Conservation (phyloP, 208 protist genomes). For the Leishmania amazonensis region DNA sequence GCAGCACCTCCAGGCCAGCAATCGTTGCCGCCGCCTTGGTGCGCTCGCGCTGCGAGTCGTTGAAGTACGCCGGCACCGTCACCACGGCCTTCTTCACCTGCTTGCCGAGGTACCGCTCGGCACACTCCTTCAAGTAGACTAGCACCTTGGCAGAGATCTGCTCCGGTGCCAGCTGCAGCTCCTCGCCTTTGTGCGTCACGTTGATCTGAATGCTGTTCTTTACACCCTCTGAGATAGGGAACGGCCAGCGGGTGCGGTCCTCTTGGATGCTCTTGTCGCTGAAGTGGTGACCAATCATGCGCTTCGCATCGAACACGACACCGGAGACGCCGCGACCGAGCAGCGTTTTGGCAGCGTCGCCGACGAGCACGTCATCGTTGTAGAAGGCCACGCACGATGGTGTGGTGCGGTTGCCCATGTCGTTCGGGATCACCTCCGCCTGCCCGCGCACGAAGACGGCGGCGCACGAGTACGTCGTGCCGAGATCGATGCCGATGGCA, state of each 20-base stretch:
- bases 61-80: conserved; percentile 99
- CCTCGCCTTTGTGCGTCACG: conserved; percentile 60
- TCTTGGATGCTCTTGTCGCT: conserved; percentile 87
- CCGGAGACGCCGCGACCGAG: conserved; percentile 85
- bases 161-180: conserved; percentile 91
- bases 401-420: conserved; percentile 99
- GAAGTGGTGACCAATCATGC: conserved; percentile 93
- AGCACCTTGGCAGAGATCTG: conserved; percentile 98
- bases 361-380: conserved; percentile 94
- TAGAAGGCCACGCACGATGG: conserved; percentile 99
- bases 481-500: conserved; percentile 93
- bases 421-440: conserved; percentile 99
- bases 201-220: conserved; percentile 50
- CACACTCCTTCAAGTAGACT: conserved; percentile 97
- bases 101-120: conserved; percentile 92
- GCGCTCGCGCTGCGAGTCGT: conserved; percentile 97
- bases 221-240: conserved; percentile 82
- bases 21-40: conserved; percentile 98
- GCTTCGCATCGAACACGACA: conserved; percentile 97
- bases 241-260: conserved; percentile 96
- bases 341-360: conserved; percentile 96
- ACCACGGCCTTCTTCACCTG: conserved; percentile 96
- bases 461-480: conserved; percentile 97
- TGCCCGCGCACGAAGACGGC: conserved; percentile 84
- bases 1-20: conserved; percentile 97